Percentiles rank a stretch among this genome's conserved stretches.
Evolutionary conservation across 371 early-diverging fungal genomes (phyloP).

Genomic region (Basidiobolus meristosporus): DNA sequence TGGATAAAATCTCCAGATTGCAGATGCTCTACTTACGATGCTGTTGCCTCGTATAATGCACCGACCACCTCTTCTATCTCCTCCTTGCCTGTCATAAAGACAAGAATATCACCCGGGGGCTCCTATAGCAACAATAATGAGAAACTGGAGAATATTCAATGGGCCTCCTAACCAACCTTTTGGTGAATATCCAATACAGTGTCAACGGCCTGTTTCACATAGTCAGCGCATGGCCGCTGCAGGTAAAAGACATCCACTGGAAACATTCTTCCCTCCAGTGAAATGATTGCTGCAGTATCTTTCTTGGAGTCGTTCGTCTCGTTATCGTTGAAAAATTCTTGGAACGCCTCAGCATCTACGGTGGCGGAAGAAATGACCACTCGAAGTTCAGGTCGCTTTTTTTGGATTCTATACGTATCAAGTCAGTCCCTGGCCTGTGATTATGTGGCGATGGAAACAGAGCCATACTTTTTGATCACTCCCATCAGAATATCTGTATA

Average conservation of each 20-base stretch:
- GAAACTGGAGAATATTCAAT: neutral
- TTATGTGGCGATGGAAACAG: neutral
- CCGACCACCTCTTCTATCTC: conserved; percentile 50
- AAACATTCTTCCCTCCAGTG: conserved; percentile 48
- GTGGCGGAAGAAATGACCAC: conserved; percentile 70
- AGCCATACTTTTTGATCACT: conserved; percentile 22
- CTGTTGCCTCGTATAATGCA: no score
- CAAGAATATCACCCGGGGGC: conserved; percentile 54
- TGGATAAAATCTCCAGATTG: no score
- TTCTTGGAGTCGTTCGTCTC: conserved; percentile 10
- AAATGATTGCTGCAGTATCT: conserved; percentile 36
- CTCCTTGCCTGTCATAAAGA: conserved; percentile 71
- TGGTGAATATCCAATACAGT: conserved; percentile 45
- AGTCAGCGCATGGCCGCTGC: conserved; percentile 26
- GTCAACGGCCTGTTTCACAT: conserved; percentile 34
- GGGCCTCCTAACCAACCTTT: conserved; percentile 7
- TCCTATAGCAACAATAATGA: conserved; percentile 11
- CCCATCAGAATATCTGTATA: conserved; percentile 76
- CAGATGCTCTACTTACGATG: no score
- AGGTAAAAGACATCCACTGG: conserved; percentile 52
- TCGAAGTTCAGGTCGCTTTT: conserved; percentile 32
- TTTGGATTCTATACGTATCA: conserved; percentile 21
- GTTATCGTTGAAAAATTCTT: conserved; percentile 30
- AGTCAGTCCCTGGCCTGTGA: conserved; percentile 3
- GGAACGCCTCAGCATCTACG: conserved; percentile 41